Evolutionary conservation across 345 rosid genomes (phyloP).

Genomic region (Rhizophora apiculata): DNA sequence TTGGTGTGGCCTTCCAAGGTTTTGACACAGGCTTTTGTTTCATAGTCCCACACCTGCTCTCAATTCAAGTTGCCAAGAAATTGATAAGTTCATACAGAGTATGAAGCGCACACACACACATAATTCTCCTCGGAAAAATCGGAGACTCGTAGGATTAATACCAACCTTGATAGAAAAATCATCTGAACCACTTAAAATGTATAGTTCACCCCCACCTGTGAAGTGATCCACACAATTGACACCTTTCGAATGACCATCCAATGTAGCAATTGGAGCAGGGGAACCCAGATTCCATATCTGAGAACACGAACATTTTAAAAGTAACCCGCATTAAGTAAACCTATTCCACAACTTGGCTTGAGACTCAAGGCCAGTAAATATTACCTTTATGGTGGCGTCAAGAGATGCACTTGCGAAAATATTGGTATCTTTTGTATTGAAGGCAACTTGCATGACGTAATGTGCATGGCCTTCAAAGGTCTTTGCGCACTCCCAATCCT

Average conservation of each 20-base stretch:
- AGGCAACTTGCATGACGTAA: constrained; percentile 36
- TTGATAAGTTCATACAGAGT: background rate
- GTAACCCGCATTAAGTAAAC: background rate
- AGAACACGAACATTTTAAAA: no score
- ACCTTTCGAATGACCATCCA: constrained; percentile 30
- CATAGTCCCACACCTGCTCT: constrained; percentile 29
- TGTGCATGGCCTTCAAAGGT: constrained; percentile 39
- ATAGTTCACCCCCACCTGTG: constrained; percentile 1
- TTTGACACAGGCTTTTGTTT: constrained; percentile 20
- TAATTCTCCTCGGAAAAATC: background rate
- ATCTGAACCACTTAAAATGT: constrained; percentile 36
- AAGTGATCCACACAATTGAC: constrained; percentile 29
- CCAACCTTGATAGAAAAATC: constrained; percentile 34
- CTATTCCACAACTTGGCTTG: background rate
- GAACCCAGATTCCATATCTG: constrained; percentile 42
- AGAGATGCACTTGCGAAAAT: constrained; percentile 38
- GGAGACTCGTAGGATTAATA: background rate
- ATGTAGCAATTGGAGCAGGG: constrained; percentile 19
- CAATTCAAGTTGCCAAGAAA: constrained; percentile 1
- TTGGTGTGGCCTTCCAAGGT: constrained; percentile 32
- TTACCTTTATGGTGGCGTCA: constrained; percentile 35
- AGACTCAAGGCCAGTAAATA: background rate
- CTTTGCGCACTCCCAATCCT: constrained; percentile 34
- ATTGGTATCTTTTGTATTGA: constrained; percentile 21
- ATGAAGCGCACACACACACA: background rate